Percentiles rank a stretch among this genome's conserved stretches.
Conservation (phyloP, 331 rosid species). For the Pyrus hybrid region DNA sequence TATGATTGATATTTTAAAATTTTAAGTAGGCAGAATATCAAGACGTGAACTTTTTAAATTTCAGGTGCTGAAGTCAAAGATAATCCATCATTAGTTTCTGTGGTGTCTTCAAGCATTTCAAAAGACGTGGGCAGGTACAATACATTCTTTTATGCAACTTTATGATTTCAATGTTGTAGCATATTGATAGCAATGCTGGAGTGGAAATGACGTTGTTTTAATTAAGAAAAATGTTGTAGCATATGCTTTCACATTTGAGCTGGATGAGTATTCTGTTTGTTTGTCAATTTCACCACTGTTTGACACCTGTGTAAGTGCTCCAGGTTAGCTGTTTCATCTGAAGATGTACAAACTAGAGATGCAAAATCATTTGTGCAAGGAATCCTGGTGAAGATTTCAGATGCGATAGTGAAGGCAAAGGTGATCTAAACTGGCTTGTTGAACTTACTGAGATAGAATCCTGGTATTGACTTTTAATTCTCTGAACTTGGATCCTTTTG, state of each 20-base stretch:
- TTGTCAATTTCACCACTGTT: conserved; percentile 7
- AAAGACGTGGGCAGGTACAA: conserved; percentile 62
- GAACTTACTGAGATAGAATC: background rate
- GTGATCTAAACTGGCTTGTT: conserved; percentile 22
- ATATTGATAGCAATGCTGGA: background rate
- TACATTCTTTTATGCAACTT: conserved; percentile 1
- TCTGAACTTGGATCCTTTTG: conserved; percentile 16
- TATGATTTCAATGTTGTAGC: background rate
- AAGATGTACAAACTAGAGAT: conserved; percentile 52
- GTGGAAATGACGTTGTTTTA: background rate
- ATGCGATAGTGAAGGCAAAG: conserved; percentile 71
- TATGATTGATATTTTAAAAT: background rate
- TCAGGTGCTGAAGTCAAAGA: conserved; percentile 72
- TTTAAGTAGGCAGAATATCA: conserved; percentile 10
- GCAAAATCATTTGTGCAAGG: conserved; percentile 46
- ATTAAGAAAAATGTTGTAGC: background rate
- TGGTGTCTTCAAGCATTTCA: conserved; percentile 50
- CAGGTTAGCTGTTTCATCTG: conserved; percentile 51
- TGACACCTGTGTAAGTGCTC: background rate
- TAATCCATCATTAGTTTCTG: conserved; percentile 44
- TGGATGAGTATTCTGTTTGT: background rate
- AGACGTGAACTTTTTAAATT: conserved; percentile 18
- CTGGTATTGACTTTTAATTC: background rate
- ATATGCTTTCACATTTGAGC: background rate
- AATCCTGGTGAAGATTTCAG: conserved; percentile 42